phyloP scores from a whole-genome alignment of 805 yeast genomes.

The Isabelozyma heimii region DNA sequence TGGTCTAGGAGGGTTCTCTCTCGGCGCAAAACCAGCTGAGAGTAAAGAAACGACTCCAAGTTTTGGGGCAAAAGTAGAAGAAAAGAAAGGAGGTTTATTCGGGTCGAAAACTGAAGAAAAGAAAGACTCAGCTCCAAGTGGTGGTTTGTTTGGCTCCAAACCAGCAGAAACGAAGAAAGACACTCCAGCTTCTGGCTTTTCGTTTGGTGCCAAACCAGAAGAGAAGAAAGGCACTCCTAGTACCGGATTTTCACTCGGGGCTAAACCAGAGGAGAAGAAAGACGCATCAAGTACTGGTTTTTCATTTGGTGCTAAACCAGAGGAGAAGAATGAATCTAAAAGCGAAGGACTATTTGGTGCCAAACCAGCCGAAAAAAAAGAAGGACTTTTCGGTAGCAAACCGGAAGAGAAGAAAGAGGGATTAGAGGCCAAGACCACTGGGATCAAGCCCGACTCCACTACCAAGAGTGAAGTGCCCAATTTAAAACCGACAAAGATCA shows the following conservation, averaged over 20 bases:
- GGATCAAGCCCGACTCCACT: not conserved
- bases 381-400: slow-evolving; percentile 10
- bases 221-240: slow-evolving; percentile 7
- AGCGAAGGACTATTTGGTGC: slow-evolving; percentile 8
- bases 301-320: slow-evolving; percentile 10
- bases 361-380: slow-evolving; percentile 11
- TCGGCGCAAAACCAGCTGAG: slow-evolving; percentile 15
- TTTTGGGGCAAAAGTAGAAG: slow-evolving; percentile 12
- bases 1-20: slow-evolving; percentile 10
- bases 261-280: slow-evolving; percentile 14
- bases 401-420: slow-evolving; percentile 8
- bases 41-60: slow-evolving; percentile 4
- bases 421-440: slow-evolving; percentile 5
- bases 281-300: slow-evolving; percentile 13
- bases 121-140: slow-evolving; percentile 5
- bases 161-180: slow-evolving; percentile 1
- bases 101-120: slow-evolving; percentile 3
- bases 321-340: slow-evolving; percentile 15
- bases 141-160: slow-evolving; percentile 18
- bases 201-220: slow-evolving; percentile 16
- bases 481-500: slow-evolving; percentile 52
- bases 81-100: slow-evolving; percentile 2
- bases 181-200: slow-evolving; percentile 10
- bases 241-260: slow-evolving; percentile 11
- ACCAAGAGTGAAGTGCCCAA: slow-evolving; percentile 16